Base-by-base conservation (phyloP, 768 basidiomycete genomes). In the Podaxis sp. region DNA sequence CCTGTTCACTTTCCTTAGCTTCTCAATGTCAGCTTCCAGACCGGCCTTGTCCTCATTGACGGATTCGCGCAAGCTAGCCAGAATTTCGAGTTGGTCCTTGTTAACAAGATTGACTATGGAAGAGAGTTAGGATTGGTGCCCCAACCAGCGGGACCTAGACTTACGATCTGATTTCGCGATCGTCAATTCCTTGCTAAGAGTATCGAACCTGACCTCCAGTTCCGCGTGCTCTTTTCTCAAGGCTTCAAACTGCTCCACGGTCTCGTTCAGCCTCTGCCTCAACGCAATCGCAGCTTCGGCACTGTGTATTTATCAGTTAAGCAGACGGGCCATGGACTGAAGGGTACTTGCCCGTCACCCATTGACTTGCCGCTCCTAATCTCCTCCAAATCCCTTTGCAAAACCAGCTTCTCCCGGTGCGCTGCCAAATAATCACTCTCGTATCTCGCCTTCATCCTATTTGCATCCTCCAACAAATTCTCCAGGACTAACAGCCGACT, bases 31-130 rank as follows among this genome's bases (percentile, higher is more conserved):
- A 1, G 75, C 76, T 68, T 91, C 90, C 9, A 95, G 79, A 13
- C 77, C 82, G 11, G 80, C 79, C 72, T 94, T 94, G 72, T 98
- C 95, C 69, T 91, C 88, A 68, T 88, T 89, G 46, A 96, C 91
- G 1, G 91, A 93, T 61, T 93, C 92, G 44, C 95, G 87, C 27
- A 97, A 76, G 5, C 86, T 86, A 2, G 87, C 82, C 35, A 98
- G 86, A 61, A 95, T 93, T 55, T 95, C 95, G 21, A 95, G 77
- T 70, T 98, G 93, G 69, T 97, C 94, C 71, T 92, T 93, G 77
- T 94, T 91, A 48, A 98, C 89, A 47, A 98, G 81, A 48, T 85
- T 90, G 68, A 98, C 95, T 96, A 67, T 11, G 36, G 38, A 50
- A 13, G 65, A 40, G 27, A 18, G 28, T 48, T 63, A 66, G 51